Conservation (phyloP, 2,329 filamentous ascomycete genomes). For the Neoarthrinium moseri region DNA sequence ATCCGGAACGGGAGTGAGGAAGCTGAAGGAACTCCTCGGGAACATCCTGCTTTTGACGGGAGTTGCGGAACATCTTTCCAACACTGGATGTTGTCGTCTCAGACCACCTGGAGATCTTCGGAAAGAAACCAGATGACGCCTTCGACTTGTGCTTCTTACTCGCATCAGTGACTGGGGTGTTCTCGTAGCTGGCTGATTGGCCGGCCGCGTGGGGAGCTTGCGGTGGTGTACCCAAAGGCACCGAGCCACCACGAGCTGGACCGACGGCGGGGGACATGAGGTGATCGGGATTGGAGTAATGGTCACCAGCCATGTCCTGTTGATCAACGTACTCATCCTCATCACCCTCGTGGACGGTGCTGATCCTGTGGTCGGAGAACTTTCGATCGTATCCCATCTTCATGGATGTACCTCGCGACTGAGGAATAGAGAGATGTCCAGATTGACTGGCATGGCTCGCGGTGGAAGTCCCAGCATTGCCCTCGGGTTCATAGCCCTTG, state of each 20-base stretch:
- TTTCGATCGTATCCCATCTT: conserved; percentile 50
- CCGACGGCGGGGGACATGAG: conserved; percentile 62
- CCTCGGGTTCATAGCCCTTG: conserved; percentile 80
- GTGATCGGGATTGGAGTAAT: conserved; percentile 58
- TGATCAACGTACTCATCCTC: conserved; percentile 66
- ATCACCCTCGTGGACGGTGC: conserved; percentile 81
- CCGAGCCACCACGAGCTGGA: conserved; percentile 48
- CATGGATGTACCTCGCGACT: conserved; percentile 43
- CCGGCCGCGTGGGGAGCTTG: conserved; percentile 40
- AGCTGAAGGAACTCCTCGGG: conserved; percentile 60
- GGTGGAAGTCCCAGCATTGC: conserved; percentile 72
- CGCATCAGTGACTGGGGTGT: conserved; percentile 74
- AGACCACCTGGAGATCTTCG: conserved; percentile 96
- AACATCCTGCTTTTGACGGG: conserved; percentile 52
- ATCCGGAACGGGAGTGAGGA: conserved; percentile 72
- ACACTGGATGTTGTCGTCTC: conserved; percentile 92
- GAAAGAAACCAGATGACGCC: conserved; percentile 75
- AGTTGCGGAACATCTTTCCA: conserved; percentile 69
- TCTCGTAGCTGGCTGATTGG: conserved; percentile 68
- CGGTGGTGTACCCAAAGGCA: conserved; percentile 58
- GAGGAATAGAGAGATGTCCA: conserved; percentile 67
- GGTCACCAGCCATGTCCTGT: conserved; percentile 35
- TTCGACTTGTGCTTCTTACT: conserved; percentile 86
- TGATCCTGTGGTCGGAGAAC: conserved; percentile 77
- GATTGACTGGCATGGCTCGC: conserved; percentile 73